Evolutionary conservation across 2,329 filamentous ascomycete genomes (phyloP).

Genomic region (Cryphonectria carpinicola): DNA sequence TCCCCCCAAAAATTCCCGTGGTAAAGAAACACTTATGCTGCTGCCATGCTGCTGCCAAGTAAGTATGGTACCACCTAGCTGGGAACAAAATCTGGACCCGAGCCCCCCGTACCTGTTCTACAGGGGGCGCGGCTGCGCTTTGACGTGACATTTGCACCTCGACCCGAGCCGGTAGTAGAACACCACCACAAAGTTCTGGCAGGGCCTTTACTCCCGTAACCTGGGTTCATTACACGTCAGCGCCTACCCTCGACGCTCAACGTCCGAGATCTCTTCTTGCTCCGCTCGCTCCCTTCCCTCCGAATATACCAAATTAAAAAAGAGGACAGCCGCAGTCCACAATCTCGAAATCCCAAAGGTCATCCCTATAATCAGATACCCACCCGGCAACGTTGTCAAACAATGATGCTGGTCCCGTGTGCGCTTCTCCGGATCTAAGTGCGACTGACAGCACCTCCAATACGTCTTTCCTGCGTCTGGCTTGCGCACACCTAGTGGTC

Average conservation of each 20-base stretch:
- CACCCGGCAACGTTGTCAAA: slow-evolving; percentile 8
- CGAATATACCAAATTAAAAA: not conserved
- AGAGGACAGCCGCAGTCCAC: not conserved
- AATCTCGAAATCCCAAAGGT: not conserved
- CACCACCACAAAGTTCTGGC: not conserved
- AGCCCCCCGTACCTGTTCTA: not conserved
- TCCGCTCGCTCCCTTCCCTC: not conserved
- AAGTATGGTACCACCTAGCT: not conserved
- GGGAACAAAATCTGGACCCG: slow-evolving; percentile 6
- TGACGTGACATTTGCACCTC: slow-evolving; percentile 13
- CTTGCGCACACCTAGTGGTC: slow-evolving; percentile 14
- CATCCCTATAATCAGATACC: not conserved
- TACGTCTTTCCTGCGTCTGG: slow-evolving; percentile 5
- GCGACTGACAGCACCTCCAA: slow-evolving; percentile 26
- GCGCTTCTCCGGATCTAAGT: slow-evolving; percentile 21
- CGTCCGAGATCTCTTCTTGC: not conserved
- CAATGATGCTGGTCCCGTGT: slow-evolving; percentile 21
- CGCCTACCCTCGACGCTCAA: slow-evolving; percentile 18
- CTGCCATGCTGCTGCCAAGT: not conserved
- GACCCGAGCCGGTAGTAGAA: not conserved
- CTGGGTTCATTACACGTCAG: slow-evolving; percentile 21
- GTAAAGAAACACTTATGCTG: not conserved
- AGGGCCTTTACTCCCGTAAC: not conserved
- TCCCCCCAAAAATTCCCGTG: not conserved
- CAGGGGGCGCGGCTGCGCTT: slow-evolving; percentile 9